phyloP scores from a whole-genome alignment of 73 alveolate genomes.

The Symbiodinium natans region DNA sequence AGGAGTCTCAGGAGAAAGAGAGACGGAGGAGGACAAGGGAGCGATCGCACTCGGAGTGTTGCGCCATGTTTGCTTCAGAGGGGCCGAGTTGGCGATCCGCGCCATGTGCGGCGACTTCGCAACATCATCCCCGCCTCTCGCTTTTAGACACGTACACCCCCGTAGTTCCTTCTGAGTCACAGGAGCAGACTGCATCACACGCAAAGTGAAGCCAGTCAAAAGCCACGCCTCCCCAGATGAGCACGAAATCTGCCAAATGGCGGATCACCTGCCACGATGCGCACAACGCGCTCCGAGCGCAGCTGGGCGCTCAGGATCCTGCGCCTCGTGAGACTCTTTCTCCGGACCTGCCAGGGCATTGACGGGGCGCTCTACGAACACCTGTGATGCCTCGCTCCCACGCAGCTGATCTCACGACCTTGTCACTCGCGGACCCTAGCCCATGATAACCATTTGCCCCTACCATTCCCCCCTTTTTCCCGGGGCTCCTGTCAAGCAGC shows the following conservation, averaged over 20 bases:
- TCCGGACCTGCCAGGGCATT: constrained; percentile 55
- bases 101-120: constrained; percentile 93
- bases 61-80: too few species aligned
- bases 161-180: too few species aligned
- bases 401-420: too few species aligned
- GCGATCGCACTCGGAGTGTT: too few species aligned
- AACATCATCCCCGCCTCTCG: constrained; percentile 49
- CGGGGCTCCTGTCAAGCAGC: constrained; percentile 40
- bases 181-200: too few species aligned
- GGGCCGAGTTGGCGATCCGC: constrained; percentile 56
- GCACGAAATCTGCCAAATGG: constrained; percentile 88
- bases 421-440: too few species aligned
- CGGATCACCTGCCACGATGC: neutral
- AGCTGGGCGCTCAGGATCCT: neutral
- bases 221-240: constrained; percentile 52
- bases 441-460: too few species aligned
- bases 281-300: neutral
- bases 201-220: neutral
- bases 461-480: too few species aligned
- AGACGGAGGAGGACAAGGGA: too few species aligned
- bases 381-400: too few species aligned
- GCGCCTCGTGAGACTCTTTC: constrained; percentile 20
- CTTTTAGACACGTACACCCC: neutral
- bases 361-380: too few species aligned
- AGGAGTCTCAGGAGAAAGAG: too few species aligned